Evolutionary conservation across 495 filamentous ascomycete genomes (phyloP), one percentile per base, ranked within the genome.

Genomic region (Penicillium chermesinum): DNA sequence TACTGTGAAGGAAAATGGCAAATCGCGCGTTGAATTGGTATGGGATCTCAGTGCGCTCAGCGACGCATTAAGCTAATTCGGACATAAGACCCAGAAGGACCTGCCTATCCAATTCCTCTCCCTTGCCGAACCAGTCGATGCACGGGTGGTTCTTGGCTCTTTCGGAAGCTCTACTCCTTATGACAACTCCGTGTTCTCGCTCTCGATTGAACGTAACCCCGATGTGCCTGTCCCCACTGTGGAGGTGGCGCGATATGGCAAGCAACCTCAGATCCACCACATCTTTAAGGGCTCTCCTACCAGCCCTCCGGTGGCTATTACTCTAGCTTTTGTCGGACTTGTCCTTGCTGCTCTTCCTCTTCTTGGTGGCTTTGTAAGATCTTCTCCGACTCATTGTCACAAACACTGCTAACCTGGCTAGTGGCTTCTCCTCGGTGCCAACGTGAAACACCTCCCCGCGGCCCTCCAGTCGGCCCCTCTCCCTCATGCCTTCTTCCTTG

Each of bases 401-500:
- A 42, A n/a, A 32, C 13, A 37, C 54, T 7, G 52, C 50, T 57
- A 53, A 54, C 37, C 17, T 42, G 17, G 5, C 43, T 53, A 89
- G 78, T 96, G 91, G 91, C 57, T 81, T 38, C 71, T 77, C 49
- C 77, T 96, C 41, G 94, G 91, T 41, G 93, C 81, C 46, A 98
- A 98, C 67, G 54, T 91, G 59, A 78, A 81, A 49, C 89, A 96
- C 61, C 68, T 94, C 3, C 65, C 83, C 27, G 79, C 83, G 46
- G 91, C 91, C 17, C 66, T 95, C 39, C 66, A 79, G 40, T 73
- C 73, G 16, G 85, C 87, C 5, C 90, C 91, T 36, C 49, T 95
- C 16, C 79, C 89, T 7, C 89, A 97, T 60, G 72, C 79, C 34
- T 59, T 86, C 36, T 96, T 96, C 70, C 84, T 91, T 50, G 84